Conservation (phyloP, 1,284 basidiomycete species). For the Moesziomyces parantarcticus region DNA sequence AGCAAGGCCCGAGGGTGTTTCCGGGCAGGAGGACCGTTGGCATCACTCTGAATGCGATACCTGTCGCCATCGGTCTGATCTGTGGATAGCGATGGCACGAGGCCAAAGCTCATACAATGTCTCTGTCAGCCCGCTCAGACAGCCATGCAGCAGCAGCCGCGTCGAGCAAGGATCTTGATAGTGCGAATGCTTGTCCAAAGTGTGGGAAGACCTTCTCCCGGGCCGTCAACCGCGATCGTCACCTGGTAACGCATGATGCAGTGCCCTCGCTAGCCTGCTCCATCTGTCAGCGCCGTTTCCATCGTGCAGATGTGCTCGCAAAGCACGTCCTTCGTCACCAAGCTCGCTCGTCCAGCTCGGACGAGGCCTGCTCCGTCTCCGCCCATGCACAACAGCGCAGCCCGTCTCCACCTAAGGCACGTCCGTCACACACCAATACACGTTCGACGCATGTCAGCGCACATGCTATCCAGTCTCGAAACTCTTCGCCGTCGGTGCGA, state of each 20-base stretch:
- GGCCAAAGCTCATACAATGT: too few species aligned
- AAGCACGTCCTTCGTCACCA: conserved; percentile 3
- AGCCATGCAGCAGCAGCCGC: neutral
- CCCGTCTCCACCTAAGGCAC: too few species aligned
- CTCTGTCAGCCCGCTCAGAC: neutral
- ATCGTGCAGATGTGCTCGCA: conserved; percentile 4
- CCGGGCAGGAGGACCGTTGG: too few species aligned
- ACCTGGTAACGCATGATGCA: neutral
- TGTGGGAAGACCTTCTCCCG: conserved; percentile 2
- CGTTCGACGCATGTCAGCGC: neutral
- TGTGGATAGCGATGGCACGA: too few species aligned
- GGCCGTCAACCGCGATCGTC: conserved; percentile 5
- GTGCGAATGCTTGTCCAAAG: conserved; percentile 1
- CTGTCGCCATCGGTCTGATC: too few species aligned
- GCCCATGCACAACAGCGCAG: too few species aligned
- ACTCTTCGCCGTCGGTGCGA: neutral
- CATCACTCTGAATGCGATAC: too few species aligned
- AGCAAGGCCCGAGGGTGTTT: too few species aligned
- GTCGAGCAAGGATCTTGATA: neutral
- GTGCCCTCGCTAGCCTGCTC: conserved; percentile 1
- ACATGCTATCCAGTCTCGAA: neutral
- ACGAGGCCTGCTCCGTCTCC: too few species aligned
- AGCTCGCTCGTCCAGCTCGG: neutral
- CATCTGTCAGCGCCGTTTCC: conserved; percentile 1
- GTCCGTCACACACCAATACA: too few species aligned